These are phyloP conservation scores for Neurospora sp. DNA, from an alignment of 495 filamentous ascomycete species.

Conservation along the genomic window DNA sequence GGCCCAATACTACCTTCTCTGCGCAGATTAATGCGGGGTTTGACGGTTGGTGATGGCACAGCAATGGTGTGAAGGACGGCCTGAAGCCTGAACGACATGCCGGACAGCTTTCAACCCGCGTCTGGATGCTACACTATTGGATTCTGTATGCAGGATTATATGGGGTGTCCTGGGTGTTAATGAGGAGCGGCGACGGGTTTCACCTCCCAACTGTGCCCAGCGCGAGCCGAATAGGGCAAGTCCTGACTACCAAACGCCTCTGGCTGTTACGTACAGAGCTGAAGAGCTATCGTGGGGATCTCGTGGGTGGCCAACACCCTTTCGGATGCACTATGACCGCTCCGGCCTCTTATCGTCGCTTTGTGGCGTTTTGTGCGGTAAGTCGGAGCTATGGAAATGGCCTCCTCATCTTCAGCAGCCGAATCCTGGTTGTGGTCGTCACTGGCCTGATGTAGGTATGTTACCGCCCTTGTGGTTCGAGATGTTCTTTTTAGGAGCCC, in stretches of 20 bases:
- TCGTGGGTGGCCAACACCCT: neutral
- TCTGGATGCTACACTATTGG: neutral
- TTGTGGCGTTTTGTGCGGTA: neutral
- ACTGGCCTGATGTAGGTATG: neutral
- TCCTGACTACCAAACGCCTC: neutral
- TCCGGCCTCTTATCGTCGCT: neutral
- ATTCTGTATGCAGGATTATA: neutral
- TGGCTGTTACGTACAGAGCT: conserved; percentile 2
- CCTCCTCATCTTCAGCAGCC: neutral
- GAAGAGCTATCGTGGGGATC: neutral
- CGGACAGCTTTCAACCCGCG: neutral
- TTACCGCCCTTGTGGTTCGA: conserved; percentile 3
- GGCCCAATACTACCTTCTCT: neutral
- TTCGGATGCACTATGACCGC: neutral
- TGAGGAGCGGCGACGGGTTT: neutral
- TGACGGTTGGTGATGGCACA: neutral
- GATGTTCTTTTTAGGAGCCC: conserved; percentile 7
- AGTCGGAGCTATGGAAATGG: neutral
- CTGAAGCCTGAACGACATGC: neutral
- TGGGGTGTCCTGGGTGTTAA: neutral
- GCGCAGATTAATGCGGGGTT: neutral
- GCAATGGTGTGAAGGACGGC: neutral
- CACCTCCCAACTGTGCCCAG: neutral
- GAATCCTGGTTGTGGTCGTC: neutral
- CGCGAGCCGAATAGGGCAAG: neutral